phyloP scores from a whole-genome alignment of 805 yeast genomes.

The Saccharomycopsis fodiens region DNA sequence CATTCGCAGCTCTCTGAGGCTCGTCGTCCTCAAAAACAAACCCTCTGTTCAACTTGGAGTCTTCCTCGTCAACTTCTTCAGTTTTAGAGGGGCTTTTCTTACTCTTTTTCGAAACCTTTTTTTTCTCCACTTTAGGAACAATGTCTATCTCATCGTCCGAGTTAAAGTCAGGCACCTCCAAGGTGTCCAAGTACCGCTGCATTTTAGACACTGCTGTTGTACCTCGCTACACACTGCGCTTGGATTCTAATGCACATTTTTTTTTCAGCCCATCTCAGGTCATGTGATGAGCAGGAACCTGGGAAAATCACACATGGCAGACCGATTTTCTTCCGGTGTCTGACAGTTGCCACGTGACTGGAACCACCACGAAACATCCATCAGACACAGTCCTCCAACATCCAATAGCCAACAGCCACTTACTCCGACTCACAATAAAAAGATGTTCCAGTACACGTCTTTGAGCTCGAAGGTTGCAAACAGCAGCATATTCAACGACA shows the following conservation, averaged over 20 bases:
- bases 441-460: no score
- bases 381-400: no score
- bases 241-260: no score
- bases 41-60: constrained; percentile 54
- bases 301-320: no score
- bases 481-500: constrained; percentile 16
- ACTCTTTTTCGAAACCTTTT: constrained; percentile 21
- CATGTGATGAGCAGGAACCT: no score
- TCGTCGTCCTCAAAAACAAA: constrained; percentile 65
- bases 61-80: constrained; percentile 27
- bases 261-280: no score
- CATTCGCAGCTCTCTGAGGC: constrained; percentile 43
- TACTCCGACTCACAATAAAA: no score
- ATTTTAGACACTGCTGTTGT: neutral
- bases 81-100: constrained; percentile 25
- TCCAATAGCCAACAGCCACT: no score
- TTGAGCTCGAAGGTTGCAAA: constrained; percentile 14
- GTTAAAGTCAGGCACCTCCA: constrained; percentile 47
- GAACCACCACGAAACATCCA: no score
- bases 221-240: no score
- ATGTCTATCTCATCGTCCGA: constrained; percentile 33
- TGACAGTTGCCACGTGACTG: no score
- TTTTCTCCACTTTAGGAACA: neutral
- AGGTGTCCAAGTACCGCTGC: constrained; percentile 21
- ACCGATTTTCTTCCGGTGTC: no score